Evolutionary conservation across 2,329 filamentous ascomycete species (phyloP), one percentile per base, ranked within the genome.

Genomic region (Diaporthe ilicicola): DNA sequence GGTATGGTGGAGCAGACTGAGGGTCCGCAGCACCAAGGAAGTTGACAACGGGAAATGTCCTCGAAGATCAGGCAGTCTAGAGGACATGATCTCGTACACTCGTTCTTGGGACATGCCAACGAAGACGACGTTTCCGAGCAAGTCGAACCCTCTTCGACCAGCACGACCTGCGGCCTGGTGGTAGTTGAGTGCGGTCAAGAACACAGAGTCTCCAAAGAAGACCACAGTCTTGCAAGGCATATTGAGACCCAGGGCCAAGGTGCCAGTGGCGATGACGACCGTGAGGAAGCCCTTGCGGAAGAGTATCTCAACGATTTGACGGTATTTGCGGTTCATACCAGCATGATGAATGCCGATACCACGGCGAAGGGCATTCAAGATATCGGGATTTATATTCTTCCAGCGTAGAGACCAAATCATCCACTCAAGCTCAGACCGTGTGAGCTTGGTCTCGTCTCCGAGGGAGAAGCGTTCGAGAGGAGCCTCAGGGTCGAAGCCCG

Each of bases 191-290:
- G 92, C 89, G 0, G 92, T 94, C 53, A 95, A 81, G 77, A 88
- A 94, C 3, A 93, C 84, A 0, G 90, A 93, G 77, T 95, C 92
- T 0, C 92, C 92, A 19, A 86, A 87, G 78, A 95, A 95, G 1
- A 94, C 89, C 0, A 94, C 92, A 1, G 93, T 95, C 78, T 93
- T 93, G 78, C 92, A 95, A 12, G 93, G 93, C 91, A 94, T 93
- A 75, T 94, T 95, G 82, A 95, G 92, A 82, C 93, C 93, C 6
- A 95, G 83, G 1, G 91, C 91, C 27, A 94, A 85, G 0, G 92
- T 94, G 1, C 92, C 93, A 1, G 93, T 95, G 0, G 93, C 92
- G 32, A 95, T 86, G 34, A 95, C 89, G 1, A 92, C 90, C 9
- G 88, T 86, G 50, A 95, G 80, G 76, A 88, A 94, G 0, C 92